These are phyloP conservation scores for Fusarium hostae DNA, from an alignment of 2,329 filamentous ascomycete genomes.

Conservation along the genomic window DNA sequence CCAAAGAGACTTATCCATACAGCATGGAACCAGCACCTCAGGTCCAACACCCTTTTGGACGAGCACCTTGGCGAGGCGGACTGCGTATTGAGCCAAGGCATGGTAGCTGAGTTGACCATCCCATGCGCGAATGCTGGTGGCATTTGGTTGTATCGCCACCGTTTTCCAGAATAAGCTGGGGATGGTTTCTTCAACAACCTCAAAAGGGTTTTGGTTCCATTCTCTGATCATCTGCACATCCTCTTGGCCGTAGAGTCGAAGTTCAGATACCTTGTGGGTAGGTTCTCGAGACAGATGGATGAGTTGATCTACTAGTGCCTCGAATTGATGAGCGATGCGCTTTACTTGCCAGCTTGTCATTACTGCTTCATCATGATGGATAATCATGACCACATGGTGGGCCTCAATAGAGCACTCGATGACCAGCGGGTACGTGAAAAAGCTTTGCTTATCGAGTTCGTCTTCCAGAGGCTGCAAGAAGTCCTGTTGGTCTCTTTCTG, in stretches of 20 bases:
- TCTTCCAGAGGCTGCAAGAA: too few relatives aligned
- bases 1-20: conserved; percentile 43
- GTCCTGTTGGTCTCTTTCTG: too few relatives aligned
- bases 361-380: conserved; percentile 22
- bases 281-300: conserved; percentile 6
- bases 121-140: conserved; percentile 29
- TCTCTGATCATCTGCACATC: conserved; percentile 23
- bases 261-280: conserved; percentile 13
- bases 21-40: conserved; percentile 25
- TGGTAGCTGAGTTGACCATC: conserved; percentile 34
- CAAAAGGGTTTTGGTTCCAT: conserved; percentile 12
- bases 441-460: too few relatives aligned
- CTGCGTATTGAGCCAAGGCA: conserved; percentile 10
- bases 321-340: conserved; percentile 31
- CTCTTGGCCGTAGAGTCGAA: conserved; percentile 13
- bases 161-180: conserved; percentile 18
- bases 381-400: conserved; percentile 2
- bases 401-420: conserved; percentile 33
- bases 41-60: conserved; percentile 5
- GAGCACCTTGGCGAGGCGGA: neutral
- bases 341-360: conserved; percentile 27
- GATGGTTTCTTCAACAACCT: neutral
- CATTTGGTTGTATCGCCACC: neutral
- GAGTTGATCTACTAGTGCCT: conserved; percentile 27
- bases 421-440: conserved; percentile 43